Conservation (phyloP, 2,329 filamentous ascomycete genomes). For the Aspergillus spinulosporus region DNA sequence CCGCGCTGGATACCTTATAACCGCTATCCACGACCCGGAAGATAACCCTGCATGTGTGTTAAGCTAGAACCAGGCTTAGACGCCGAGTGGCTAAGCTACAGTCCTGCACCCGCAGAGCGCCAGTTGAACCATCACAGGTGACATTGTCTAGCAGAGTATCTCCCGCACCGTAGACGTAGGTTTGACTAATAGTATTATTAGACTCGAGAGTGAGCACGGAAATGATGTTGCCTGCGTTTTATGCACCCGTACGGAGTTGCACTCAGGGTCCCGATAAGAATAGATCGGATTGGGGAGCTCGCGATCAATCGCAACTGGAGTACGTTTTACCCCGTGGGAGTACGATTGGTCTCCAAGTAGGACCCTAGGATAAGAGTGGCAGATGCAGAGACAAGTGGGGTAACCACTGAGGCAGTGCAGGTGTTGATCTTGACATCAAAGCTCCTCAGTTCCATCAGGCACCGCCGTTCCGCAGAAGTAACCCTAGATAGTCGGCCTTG, state of each 20-base stretch:
- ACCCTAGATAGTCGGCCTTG: neutral
- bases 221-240: constrained; percentile 8
- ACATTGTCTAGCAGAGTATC: neutral
- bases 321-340: no score
- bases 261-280: constrained; percentile 10
- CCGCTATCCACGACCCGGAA: neutral
- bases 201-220: neutral
- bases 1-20: neutral
- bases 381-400: neutral
- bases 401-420: neutral
- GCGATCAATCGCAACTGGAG: neutral
- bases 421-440: neutral
- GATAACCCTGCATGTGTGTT: neutral
- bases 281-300: neutral
- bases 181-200: neutral
- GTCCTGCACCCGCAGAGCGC: neutral
- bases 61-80: neutral
- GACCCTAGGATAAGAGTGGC: neutral
- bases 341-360: neutral
- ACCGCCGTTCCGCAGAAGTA: neutral
- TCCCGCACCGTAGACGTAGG: no score
- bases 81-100: neutral
- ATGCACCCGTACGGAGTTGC: neutral
- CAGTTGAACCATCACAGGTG: neutral
- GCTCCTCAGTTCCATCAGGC: neutral